Percentiles rank a stretch among this genome's conserved stretches.
phyloP scores from a whole-genome alignment of 371 early-diverging fungal species.

The Syncephalastrum sp. region DNA sequence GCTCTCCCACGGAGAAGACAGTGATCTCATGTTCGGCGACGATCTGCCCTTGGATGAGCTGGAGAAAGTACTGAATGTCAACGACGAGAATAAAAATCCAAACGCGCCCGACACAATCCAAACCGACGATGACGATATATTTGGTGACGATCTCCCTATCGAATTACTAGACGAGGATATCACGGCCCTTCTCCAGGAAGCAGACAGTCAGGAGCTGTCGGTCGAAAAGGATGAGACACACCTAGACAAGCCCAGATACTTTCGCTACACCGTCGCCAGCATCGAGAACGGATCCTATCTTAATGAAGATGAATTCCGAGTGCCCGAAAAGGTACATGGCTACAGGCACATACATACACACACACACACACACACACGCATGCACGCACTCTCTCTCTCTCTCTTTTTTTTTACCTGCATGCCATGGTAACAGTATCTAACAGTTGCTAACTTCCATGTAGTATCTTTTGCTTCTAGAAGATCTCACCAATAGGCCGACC shows the following conservation, averaged over 20 bases:
- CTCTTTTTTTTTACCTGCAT: too few relatives aligned
- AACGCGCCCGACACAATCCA: neutral
- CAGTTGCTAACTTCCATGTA: neutral
- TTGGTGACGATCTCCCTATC: constrained; percentile 40
- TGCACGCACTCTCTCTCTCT: too few relatives aligned
- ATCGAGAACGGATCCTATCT: constrained; percentile 2
- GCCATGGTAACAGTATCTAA: neutral
- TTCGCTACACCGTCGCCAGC: constrained; percentile 16
- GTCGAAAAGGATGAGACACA: neutral
- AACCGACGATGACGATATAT: constrained; percentile 37
- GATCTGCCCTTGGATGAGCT: constrained; percentile 19
- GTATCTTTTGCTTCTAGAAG: constrained; percentile 5
- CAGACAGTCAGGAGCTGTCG: neutral
- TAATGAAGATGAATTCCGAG: neutral
- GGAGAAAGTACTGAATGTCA: constrained; percentile 5
- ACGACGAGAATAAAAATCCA: neutral
- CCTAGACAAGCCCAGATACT: constrained; percentile 7
- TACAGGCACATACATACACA: too few relatives aligned
- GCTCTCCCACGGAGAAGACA: neutral
- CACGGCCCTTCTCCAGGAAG: constrained; percentile 2
- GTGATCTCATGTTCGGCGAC: constrained; percentile 22
- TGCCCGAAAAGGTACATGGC: constrained; percentile 16
- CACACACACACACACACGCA: too few relatives aligned
- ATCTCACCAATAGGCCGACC: neutral
- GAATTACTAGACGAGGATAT: constrained; percentile 26